These are phyloP conservation scores for Lactifluus volemus DNA, from an alignment of 768 basidiomycete genomes.

Conservation along the genomic window DNA sequence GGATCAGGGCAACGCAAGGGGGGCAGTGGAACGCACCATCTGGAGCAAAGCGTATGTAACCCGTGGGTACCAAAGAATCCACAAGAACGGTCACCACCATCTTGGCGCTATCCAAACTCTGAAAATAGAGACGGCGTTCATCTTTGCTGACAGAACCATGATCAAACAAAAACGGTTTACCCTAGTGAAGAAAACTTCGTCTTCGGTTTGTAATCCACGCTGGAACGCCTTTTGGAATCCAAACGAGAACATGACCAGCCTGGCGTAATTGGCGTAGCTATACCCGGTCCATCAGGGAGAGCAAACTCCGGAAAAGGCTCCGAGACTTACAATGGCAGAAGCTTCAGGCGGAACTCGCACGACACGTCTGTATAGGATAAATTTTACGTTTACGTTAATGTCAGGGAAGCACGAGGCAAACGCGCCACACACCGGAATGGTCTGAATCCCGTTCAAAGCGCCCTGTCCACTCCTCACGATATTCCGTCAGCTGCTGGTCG, in stretches of 20 bases:
- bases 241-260: constrained; percentile 34
- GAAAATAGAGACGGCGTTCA: background rate
- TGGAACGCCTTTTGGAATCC: constrained; percentile 34
- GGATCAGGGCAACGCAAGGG: background rate
- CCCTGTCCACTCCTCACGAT: constrained; percentile 17
- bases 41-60: constrained; percentile 25
- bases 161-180: constrained; percentile 13
- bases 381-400: background rate
- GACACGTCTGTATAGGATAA: constrained; percentile 5
- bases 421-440: constrained; percentile 5
- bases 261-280: constrained; percentile 24
- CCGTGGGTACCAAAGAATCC: constrained; percentile 17
- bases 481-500: constrained; percentile 4
- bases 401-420: background rate
- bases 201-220: constrained; percentile 17
- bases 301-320: background rate
- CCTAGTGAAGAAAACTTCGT: constrained; percentile 25
- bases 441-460: constrained; percentile 16
- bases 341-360: constrained; percentile 18
- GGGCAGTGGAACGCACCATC: constrained; percentile 14
- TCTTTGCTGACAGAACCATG: background rate
- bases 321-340: constrained; percentile 34
- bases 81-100: constrained; percentile 12
- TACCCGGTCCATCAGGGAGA: background rate
- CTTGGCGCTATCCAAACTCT: constrained; percentile 19